A percentile compares a stretch with the other conserved stretches of the same genome.
Evolutionary conservation across 2,329 filamentous ascomycete genomes (phyloP).

Genomic region (Aureobasidium sp.): DNA sequence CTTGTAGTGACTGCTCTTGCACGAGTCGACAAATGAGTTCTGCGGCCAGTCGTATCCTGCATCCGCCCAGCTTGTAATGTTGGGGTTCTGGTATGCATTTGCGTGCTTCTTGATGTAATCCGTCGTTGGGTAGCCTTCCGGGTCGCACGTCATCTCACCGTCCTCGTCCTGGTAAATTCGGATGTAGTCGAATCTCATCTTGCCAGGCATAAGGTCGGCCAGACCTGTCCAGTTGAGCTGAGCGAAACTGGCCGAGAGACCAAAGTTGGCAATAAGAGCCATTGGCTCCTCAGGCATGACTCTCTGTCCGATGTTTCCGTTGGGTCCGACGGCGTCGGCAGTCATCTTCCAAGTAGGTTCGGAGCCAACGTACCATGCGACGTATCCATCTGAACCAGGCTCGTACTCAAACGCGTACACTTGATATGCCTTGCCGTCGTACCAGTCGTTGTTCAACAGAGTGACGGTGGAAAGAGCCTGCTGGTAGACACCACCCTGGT

Average conservation of each 20-base stretch:
- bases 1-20: constrained; percentile 26
- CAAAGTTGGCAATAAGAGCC: constrained; percentile 61
- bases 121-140: constrained; percentile 59
- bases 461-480: constrained; percentile 56
- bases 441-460: constrained; percentile 60
- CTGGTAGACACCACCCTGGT: constrained; percentile 56
- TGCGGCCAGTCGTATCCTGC: constrained; percentile 54
- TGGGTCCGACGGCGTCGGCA: constrained; percentile 54
- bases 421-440: constrained; percentile 57
- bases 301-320: constrained; percentile 62
- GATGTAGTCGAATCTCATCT: constrained; percentile 62
- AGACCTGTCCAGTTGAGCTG: constrained; percentile 53
- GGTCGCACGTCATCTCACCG: constrained; percentile 57
- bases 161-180: constrained; percentile 62
- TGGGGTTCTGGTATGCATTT: constrained; percentile 56
- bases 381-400: constrained; percentile 52
- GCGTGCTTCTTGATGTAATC: constrained; percentile 58
- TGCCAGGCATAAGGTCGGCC: constrained; percentile 51
- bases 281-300: constrained; percentile 61
- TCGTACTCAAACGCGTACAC: constrained; percentile 58
- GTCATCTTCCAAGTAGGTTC: constrained; percentile 59
- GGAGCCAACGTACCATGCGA: constrained; percentile 63
- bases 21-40: constrained; percentile 55
- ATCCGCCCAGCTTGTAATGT: constrained; percentile 57
- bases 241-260: constrained; percentile 62